Conservation (phyloP, 176 grass and related monocot species). For the Saccharum spontaneum region DNA sequence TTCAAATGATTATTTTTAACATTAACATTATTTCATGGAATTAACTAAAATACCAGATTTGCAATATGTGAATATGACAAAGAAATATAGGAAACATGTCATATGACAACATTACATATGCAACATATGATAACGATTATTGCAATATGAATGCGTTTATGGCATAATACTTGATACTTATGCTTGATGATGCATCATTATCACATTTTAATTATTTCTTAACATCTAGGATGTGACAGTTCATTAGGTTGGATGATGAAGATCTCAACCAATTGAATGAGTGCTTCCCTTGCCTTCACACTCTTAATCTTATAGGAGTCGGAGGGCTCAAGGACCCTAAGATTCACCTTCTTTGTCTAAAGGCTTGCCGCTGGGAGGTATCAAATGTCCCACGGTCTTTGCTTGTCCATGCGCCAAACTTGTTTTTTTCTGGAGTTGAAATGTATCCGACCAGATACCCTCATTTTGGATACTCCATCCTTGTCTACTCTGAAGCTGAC, state of each 20-base stretch:
- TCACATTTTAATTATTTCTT: no score
- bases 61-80: no score
- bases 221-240: no score
- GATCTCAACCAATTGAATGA: constrained; percentile 66
- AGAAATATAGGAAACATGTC: no score
- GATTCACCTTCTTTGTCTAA: constrained; percentile 60
- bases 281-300: constrained; percentile 75
- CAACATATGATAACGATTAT: no score
- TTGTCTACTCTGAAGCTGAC: constrained; percentile 56
- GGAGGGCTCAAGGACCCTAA: constrained; percentile 68
- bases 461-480: constrained; percentile 59
- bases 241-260: constrained; percentile 74
- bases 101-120: no score
- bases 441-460: constrained; percentile 56
- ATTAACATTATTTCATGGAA: no score
- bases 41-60: no score
- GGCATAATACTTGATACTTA: no score
- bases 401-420: constrained; percentile 46
- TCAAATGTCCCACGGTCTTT: constrained; percentile 56
- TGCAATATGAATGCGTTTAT: no score
- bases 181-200: no score
- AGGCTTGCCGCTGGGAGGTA: constrained; percentile 57
- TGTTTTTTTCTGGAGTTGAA: constrained; percentile 66
- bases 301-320: constrained; percentile 68
- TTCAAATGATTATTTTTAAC: no score